Evolutionary conservation across 345 rosid species (phyloP), one percentile per base, ranked within the genome.

Genomic region (Dipteronia sinensis): DNA sequence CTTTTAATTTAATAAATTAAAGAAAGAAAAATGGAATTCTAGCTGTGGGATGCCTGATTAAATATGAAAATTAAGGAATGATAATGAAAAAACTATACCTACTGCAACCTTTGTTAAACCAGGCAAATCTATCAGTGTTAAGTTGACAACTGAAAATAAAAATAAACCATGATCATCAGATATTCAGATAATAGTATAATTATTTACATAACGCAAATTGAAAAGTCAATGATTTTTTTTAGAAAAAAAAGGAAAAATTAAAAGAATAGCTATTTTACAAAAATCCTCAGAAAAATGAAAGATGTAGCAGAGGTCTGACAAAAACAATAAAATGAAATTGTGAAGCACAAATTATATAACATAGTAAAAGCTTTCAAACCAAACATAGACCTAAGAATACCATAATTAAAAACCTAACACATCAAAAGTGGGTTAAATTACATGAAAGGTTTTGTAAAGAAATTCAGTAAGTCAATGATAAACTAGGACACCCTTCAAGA

Each of bases 61-160:
- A 34, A 61, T 3, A 20, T 51, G 38, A 6, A 47, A 74, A 64
- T 55, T 7, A 53, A 29, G 10, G 8, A 77, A 44, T 40, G 31
- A 63, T 29, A 66, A 49, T 10, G 65, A 49, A 66, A 53, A 66
- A 63, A 58, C 22, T 80, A 73, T 88, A 91, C 94, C 92, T 23
- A 91, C 70, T 46, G 91, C 92, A 85, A 91, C 89, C 84, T 91
- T 89, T 65, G 92, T 91, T 73, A 91, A 78, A 47, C 92, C 92
- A 40, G 94, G 94, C 89, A 91, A 83, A 83, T 91, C 92, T 69
- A 88, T 87, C 83, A 91, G 76, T 19, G 92, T 91, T 79, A 91
- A 85, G 85, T 91, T 89, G 69, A 89, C 90, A 83, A 91, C 94
- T 91, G 86, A 61, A 20, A 68, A 65, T 22, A 56, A 77, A 25